Evolutionary conservation across 768 basidiomycete genomes (phyloP), one percentile per base, ranked within the genome.

Genomic region (Rhodotorula paludigena): DNA sequence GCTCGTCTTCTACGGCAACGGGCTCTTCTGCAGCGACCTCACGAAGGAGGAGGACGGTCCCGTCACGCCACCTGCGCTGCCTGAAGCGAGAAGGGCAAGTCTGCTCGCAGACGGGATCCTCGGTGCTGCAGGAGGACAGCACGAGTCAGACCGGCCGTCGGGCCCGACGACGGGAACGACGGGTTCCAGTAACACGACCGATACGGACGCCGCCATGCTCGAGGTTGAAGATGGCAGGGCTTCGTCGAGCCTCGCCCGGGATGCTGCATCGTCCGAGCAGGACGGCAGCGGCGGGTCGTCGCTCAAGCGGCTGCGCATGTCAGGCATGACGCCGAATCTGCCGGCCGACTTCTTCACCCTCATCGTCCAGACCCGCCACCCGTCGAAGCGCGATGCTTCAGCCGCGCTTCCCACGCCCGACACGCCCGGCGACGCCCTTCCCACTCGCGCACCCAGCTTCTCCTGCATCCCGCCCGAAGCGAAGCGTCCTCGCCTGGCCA

Each of bases 311-410:
- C 41, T 66, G 9, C 47, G 16, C 33, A 44, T 36, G 14, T 66
- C 66, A 3, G 71, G 71, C n/a, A 72, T 72, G 71, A 64, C 71
- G 7, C 30, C 36, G 8, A 49, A 56, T 2, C 38, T 47, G 23
- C 56, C 66, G 7, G 54, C 66, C 48, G 71, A 72, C 55, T 47
- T 62, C n/a, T 72, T 72, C 59, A 72, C 63, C 21, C 45, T 72
- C 32, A 21, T 48, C 28, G 66, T 72, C 45, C 12, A 48, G 33
- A 58, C 62, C 8, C 53, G 47, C 12, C 59, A 69, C 32, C 49
- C 47, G 12, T 5, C 5, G 10, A 54, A 58, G 47, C 56, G 57
- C 8, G 5, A 25, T 16, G 45, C 45, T 7, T 2, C 44, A 0
- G 30, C 33, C 25, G 5, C 30, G 4, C 47, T n/a, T 30, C 25